Conservation (phyloP, 2,329 filamentous ascomycete genomes). For the Akanthomyces dipterigenus region DNA sequence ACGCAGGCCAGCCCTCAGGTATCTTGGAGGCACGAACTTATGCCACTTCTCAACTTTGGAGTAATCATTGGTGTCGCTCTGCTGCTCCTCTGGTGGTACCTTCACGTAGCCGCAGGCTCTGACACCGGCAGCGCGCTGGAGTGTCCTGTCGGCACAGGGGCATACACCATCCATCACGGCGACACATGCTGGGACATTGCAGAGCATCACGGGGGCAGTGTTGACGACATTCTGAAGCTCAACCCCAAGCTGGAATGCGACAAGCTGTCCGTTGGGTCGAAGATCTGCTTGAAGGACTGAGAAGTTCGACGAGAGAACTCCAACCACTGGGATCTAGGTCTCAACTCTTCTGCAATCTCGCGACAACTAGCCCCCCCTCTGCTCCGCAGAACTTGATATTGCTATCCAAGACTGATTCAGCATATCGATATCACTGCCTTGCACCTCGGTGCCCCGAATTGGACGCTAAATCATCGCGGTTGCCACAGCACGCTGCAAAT, state of each 20-base stretch:
- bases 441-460: neutral
- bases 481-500: too few species aligned
- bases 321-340: neutral
- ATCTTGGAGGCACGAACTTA: slow-evolving; percentile 46
- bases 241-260: slow-evolving; percentile 45
- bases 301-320: neutral
- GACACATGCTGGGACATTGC: slow-evolving; percentile 50
- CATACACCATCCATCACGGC: slow-evolving; percentile 36
- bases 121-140: slow-evolving; percentile 15
- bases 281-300: slow-evolving; percentile 38
- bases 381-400: neutral
- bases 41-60: slow-evolving; percentile 53
- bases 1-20: slow-evolving; percentile 19
- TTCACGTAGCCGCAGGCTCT: slow-evolving; percentile 26
- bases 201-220: slow-evolving; percentile 31
- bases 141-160: slow-evolving; percentile 25
- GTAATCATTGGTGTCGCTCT: slow-evolving; percentile 46
- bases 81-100: slow-evolving; percentile 43
- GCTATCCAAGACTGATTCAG: neutral
- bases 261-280: slow-evolving; percentile 32
- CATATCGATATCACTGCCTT: neutral
- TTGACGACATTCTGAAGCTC: slow-evolving; percentile 38
- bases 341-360: neutral
- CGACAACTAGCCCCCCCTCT: neutral
- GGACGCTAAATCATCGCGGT: too few species aligned